Conservation (phyloP, 148 eudicot species). For the Fagopyrum esculentum region DNA sequence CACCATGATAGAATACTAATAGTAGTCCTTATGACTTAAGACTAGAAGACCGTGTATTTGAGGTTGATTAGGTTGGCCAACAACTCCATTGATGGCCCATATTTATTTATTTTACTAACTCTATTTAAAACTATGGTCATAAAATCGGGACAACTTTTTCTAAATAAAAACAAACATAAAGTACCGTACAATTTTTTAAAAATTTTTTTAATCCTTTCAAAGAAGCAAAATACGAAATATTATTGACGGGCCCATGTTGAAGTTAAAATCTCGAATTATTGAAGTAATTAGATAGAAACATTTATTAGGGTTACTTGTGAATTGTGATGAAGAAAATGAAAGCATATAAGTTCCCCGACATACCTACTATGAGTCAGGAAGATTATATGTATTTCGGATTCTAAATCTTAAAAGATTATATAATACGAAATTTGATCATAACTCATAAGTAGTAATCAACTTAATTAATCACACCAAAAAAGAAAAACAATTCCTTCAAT, state of each 20-base stretch:
- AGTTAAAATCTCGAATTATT: not conserved
- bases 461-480: not conserved
- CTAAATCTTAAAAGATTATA: not conserved
- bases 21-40: too few species aligned
- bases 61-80: constrained; percentile 5
- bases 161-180: too few species aligned
- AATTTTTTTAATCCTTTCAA: not conserved
- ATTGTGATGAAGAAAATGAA: not conserved
- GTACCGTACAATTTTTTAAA: too few species aligned
- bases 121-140: not conserved
- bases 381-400: not conserved
- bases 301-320: not conserved
- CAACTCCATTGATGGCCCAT: not conserved
- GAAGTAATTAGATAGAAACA: not conserved
- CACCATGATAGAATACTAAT: too few species aligned
- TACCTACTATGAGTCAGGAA: constrained; percentile 3
- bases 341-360: constrained; percentile 5
- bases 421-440: not conserved
- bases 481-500: not conserved
- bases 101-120: not conserved
- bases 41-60: not conserved
- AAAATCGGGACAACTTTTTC: not conserved
- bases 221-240: not conserved
- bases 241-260: not conserved
- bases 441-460: not conserved